phyloP scores from a whole-genome alignment of 2,329 filamentous ascomycete genomes.

The Aureobasidium sp. region DNA sequence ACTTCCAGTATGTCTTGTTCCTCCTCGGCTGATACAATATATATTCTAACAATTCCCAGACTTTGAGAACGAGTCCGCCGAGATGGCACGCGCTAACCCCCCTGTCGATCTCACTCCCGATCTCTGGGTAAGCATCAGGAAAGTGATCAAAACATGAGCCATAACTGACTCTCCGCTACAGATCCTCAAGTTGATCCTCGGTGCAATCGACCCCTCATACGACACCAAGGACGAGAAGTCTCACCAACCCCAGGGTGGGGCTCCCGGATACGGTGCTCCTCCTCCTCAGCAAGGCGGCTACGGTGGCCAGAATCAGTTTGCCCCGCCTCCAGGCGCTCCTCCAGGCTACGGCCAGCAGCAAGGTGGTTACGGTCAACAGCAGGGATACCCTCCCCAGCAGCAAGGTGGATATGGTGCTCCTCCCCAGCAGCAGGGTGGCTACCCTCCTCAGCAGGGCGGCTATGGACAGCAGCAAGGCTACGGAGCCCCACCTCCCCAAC shows the following conservation, averaged over 20 bases:
- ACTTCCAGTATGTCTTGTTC: constrained; percentile 51
- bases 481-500: constrained; percentile 12
- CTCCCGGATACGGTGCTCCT: constrained; percentile 23
- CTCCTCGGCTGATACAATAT: neutral
- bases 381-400: constrained; percentile 13
- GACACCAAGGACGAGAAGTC: constrained; percentile 56
- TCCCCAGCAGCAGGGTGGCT: constrained; percentile 16
- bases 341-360: constrained; percentile 20
- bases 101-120: constrained; percentile 56
- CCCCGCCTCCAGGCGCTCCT: constrained; percentile 19
- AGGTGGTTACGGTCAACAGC: constrained; percentile 18
- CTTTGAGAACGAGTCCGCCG: constrained; percentile 58
- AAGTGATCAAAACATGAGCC: neutral
- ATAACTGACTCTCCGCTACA: constrained; percentile 15
- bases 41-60: constrained; percentile 32
- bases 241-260: constrained; percentile 19
- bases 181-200: constrained; percentile 58
- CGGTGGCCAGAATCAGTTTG: constrained; percentile 19
- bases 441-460: constrained; percentile 17
- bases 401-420: constrained; percentile 16
- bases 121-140: constrained; percentile 42
- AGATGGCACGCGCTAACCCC: constrained; percentile 53
- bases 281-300: constrained; percentile 21
- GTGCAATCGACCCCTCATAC: constrained; percentile 57
- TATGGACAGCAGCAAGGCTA: constrained; percentile 18